Evolutionary conservation across 2,329 filamentous ascomycete genomes (phyloP).

Genomic region (Plenodomus tracheiphilus): DNA sequence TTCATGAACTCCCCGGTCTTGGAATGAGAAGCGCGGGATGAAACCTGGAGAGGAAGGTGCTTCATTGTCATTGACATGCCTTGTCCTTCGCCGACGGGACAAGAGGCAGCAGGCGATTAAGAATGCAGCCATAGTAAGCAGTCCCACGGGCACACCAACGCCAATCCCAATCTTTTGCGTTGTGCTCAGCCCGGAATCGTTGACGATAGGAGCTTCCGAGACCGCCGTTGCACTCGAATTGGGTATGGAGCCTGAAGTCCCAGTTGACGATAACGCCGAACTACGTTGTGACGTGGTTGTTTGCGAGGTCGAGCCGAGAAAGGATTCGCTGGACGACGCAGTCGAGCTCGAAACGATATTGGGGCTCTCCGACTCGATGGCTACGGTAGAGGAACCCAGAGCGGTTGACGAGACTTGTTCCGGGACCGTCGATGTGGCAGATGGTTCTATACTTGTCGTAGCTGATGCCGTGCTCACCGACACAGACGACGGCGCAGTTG

Average conservation of each 20-base stretch:
- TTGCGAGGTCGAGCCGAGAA: neutral
- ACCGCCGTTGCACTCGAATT: constrained; percentile 16
- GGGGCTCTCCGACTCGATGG: neutral
- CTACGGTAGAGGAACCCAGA: no score
- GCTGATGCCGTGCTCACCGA: constrained; percentile 7
- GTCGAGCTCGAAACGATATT: neutral
- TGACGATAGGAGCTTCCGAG: constrained; percentile 20
- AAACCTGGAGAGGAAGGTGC: constrained; percentile 42
- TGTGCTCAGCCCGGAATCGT: constrained; percentile 23
- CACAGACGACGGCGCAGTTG: constrained; percentile 19
- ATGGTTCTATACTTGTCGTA: constrained; percentile 3
- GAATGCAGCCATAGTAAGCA: constrained; percentile 55
- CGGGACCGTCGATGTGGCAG: neutral
- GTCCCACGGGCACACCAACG: constrained; percentile 57
- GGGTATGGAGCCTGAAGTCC: constrained; percentile 4
- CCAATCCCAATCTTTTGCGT: constrained; percentile 40
- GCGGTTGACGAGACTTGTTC: neutral
- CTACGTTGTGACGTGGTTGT: constrained; percentile 4
- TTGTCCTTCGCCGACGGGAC: constrained; percentile 28
- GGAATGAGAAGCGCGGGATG: constrained; percentile 42
- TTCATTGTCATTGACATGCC: constrained; percentile 25
- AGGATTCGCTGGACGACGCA: constrained; percentile 4
- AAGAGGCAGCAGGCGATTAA: constrained; percentile 31
- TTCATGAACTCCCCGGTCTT: constrained; percentile 26
- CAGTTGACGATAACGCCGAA: constrained; percentile 2